Evolutionary conservation across 805 yeast genomes (phyloP), one percentile per base, ranked within the genome.

Genomic region (Candida ponderosae): DNA sequence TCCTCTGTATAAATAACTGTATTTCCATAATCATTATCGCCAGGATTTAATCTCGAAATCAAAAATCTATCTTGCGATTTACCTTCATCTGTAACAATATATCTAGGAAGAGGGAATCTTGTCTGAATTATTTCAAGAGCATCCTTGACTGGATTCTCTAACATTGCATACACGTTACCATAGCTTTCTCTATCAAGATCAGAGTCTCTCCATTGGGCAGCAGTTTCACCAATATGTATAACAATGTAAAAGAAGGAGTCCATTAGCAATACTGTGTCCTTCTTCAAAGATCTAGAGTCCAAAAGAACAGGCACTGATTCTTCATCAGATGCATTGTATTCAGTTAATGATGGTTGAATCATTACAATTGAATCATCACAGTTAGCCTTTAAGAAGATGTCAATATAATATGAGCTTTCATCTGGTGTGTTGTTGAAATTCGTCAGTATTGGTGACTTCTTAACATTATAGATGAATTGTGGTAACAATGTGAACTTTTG

Each of bases 351-450:
- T 39, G 98, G 98, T 65, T 89, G 97, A 46, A 93, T 87, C 96
- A 90, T 89, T 44, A 87, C 80, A 54, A 93, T 67, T n/a, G 96
- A 83, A 64, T 89, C 90, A 47, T 81, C 79, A 30, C 86, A 78
- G 56, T 87, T 95, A 53, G 88, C 94, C 45, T 89, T 77, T 57
- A 79, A 71, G 57, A 90, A 75, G 14, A 86, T 77, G 57, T 88
- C 96, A 51, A 95, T 76, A 63, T 88, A 86, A 61, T 85, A 90
- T 27, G 95, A 95, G 32, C 96, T 86, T 66, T 90, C 98, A 65
- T 90, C 98, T 2, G 97, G 97, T 10, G 97, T 89, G 59, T 86
- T 87, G 63, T 90, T 90, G 70, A 90, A 90, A 33, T 87, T 94
- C 57, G 85, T 89, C 61, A 90, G 68, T 60, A 93, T 86, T 63